A percentile compares a stretch with the other conserved stretches of the same genome.
These are phyloP conservation scores for Leersia perrieri DNA, from an alignment of 176 grass and related monocot genomes.

Conservation along the genomic window DNA sequence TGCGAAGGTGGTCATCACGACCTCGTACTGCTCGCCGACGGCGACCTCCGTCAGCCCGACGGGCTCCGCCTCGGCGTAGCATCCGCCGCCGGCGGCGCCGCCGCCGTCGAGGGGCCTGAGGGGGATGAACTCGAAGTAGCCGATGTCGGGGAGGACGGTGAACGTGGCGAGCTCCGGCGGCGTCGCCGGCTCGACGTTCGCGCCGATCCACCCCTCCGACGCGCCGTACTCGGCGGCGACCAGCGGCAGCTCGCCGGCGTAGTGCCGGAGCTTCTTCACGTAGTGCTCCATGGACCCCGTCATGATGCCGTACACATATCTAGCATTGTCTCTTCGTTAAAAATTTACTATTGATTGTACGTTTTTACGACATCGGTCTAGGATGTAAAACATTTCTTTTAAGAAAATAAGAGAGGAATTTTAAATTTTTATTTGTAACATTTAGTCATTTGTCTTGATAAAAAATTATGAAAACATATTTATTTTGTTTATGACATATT, in stretches of 20 bases:
- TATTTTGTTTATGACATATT: no score
- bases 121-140: constrained; percentile 93
- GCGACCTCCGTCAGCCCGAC: constrained; percentile 68
- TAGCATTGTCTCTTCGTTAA: no score
- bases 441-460: no score
- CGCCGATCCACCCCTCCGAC: constrained; percentile 81
- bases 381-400: no score
- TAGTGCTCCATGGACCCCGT: constrained; percentile 94
- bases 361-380: no score
- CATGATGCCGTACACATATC: constrained; percentile 90
- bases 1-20: constrained; percentile 87
- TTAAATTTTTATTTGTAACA: no score
- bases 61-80: constrained; percentile 48
- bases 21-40: constrained; percentile 81
- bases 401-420: no score
- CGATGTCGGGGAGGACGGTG: constrained; percentile 84
- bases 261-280: constrained; percentile 77
- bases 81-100: neutral
- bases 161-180: constrained; percentile 66
- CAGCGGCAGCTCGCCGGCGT: constrained; percentile 70
- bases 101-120: neutral
- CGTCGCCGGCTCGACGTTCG: constrained; percentile 57
- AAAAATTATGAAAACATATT: no score
- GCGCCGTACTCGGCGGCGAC: constrained; percentile 83
- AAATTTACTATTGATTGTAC: no score